A percentile compares a stretch with the other conserved stretches of the same genome.
Evolutionary conservation across 139 green algal species (phyloP).

Genomic region (Pleodorina starrii): DNA sequence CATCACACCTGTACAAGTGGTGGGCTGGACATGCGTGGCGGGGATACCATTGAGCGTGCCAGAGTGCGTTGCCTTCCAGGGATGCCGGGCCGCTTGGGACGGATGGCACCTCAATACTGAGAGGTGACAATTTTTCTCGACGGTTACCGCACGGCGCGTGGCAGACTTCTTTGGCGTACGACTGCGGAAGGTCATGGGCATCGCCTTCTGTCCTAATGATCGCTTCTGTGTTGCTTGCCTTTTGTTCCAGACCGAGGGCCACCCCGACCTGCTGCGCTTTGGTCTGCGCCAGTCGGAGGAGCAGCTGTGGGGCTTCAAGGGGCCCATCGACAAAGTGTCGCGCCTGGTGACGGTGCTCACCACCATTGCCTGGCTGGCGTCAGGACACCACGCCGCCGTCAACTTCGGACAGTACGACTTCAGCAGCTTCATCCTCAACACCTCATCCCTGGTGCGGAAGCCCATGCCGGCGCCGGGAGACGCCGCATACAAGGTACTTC

Average conservation of each 20-base stretch:
- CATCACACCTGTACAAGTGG: too few relatives aligned
- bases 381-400: constrained; percentile 64
- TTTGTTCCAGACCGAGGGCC: constrained; percentile 35
- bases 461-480: constrained; percentile 17
- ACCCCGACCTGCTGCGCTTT: constrained; percentile 39
- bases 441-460: constrained; percentile 11
- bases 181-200: too few relatives aligned
- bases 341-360: constrained; percentile 54
- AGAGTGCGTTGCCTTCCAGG: too few relatives aligned
- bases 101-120: too few relatives aligned
- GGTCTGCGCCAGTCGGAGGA: background rate
- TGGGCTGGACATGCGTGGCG: too few relatives aligned
- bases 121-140: too few relatives aligned
- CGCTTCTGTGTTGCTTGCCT: too few relatives aligned
- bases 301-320: constrained; percentile 41
- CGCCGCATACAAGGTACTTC: background rate
- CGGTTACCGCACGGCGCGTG: too few relatives aligned
- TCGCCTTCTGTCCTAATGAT: too few relatives aligned
- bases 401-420: constrained; percentile 70
- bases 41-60: too few relatives aligned
- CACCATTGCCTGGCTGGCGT: constrained; percentile 66
- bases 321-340: constrained; percentile 30
- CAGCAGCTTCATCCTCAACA: constrained; percentile 58
- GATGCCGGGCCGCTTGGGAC: too few relatives aligned
- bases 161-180: too few relatives aligned